Evolutionary conservation across 495 filamentous ascomycete species (phyloP).

Genomic region (Daldinia bambusicola): DNA sequence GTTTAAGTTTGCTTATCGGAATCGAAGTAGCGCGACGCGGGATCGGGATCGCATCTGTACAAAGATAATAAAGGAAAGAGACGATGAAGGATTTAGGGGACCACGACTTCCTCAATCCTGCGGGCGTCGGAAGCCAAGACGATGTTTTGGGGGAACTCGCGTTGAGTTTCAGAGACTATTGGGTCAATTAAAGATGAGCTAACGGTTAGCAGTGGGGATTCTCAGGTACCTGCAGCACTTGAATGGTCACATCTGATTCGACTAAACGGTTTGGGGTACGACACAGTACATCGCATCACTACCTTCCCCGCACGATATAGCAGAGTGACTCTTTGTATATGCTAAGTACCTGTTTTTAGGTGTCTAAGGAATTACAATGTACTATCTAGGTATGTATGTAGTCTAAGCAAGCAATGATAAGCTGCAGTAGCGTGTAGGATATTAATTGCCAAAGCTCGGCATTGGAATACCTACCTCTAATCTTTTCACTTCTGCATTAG

Average conservation of each 20-base stretch:
- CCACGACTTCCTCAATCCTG: slow-evolving; percentile 2
- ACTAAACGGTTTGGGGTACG: slow-evolving; percentile 17
- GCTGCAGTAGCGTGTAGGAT: slow-evolving; percentile 33
- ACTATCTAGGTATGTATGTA: no score
- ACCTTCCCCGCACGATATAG: slow-evolving; percentile 22
- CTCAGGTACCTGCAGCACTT: slow-evolving; percentile 20
- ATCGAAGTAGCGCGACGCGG: not conserved
- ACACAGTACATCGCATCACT: slow-evolving; percentile 27
- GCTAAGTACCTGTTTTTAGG: not conserved
- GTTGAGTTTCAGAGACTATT: slow-evolving; percentile 22
- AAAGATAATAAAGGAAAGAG: slow-evolving; percentile 10
- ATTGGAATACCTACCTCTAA: no score
- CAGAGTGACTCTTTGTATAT: not conserved
- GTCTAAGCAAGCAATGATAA: not conserved
- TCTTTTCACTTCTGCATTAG: not conserved
- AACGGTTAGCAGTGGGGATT: slow-evolving; percentile 17
- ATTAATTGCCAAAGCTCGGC: slow-evolving; percentile 26
- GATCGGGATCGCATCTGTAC: slow-evolving; percentile 3
- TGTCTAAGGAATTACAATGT: no score
- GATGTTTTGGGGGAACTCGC: slow-evolving; percentile 31
- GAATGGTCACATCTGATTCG: slow-evolving; percentile 21
- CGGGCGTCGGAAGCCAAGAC: slow-evolving; percentile 22
- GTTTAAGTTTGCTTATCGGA: not conserved
- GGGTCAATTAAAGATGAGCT: not conserved
- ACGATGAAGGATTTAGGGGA: slow-evolving; percentile 14